These are phyloP conservation scores for Phaseolus coccineus DNA, from an alignment of 331 rosid genomes.

Conservation along the genomic window DNA sequence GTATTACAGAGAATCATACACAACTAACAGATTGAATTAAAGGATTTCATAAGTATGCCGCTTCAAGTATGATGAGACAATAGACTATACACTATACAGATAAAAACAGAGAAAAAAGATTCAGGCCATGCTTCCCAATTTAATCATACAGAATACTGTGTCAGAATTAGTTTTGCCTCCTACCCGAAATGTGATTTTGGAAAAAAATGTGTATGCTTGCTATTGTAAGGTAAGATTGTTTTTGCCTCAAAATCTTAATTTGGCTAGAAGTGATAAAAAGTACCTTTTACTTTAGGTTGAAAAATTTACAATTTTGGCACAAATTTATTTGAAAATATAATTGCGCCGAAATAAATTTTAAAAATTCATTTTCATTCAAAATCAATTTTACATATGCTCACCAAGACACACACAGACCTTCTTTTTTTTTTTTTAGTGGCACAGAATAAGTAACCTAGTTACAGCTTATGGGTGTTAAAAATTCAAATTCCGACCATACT, in stretches of 20 bases:
- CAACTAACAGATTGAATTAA: neutral
- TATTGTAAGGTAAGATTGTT: neutral
- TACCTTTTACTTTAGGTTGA: neutral
- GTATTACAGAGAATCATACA: conserved; percentile 13
- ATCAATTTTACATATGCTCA: neutral
- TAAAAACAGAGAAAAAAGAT: neutral
- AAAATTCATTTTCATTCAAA: neutral
- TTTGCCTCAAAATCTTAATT: neutral
- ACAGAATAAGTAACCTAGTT: neutral
- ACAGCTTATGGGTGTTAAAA: neutral
- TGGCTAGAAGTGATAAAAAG: neutral
- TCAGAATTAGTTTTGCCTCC: neutral
- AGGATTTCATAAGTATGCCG: neutral
- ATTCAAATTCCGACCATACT: conserved; percentile 9
- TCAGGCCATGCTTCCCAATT: neutral
- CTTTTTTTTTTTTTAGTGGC: neutral
- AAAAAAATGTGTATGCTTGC: too few species aligned
- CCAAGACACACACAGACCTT: neutral
- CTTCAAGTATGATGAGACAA: conserved; percentile 4
- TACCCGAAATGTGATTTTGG: too few species aligned
- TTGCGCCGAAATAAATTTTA: neutral
- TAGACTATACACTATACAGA: conserved; percentile 1
- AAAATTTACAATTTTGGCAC: neutral
- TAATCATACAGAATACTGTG: neutral
- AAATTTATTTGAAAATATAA: too few species aligned